These are phyloP conservation scores for Yarrowia sp. DNA, from an alignment of 805 yeast species.

Conservation along the genomic window DNA sequence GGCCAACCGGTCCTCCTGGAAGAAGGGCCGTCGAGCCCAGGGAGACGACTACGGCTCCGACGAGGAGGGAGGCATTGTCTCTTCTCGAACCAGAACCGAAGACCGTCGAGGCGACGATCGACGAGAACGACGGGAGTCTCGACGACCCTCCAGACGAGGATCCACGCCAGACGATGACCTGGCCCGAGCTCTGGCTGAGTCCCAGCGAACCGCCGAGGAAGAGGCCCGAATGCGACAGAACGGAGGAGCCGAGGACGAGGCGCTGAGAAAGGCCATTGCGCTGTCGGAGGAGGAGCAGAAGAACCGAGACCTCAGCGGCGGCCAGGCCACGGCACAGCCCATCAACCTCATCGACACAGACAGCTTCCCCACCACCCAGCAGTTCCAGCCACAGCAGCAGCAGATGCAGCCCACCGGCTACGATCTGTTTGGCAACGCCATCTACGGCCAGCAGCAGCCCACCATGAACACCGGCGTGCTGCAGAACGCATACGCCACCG, in stretches of 20 bases:
- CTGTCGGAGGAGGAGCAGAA: constrained; percentile 79
- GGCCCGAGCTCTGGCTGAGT: constrained; percentile 79
- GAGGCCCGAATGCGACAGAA: constrained; percentile 63
- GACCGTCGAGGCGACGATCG: constrained; percentile 46
- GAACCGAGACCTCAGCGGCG: constrained; percentile 54
- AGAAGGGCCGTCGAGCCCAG: constrained; percentile 31
- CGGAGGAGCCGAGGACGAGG: constrained; percentile 60
- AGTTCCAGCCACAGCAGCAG: constrained; percentile 53
- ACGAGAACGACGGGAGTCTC: constrained; percentile 41
- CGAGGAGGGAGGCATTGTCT: constrained; percentile 21
- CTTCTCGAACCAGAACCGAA: constrained; percentile 42
- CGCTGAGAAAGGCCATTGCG: constrained; percentile 70
- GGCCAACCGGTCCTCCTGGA: constrained; percentile 29
- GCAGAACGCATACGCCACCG: constrained; percentile 54
- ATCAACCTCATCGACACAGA: constrained; percentile 46
- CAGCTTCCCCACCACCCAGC: constrained; percentile 49
- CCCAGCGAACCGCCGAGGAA: constrained; percentile 81
- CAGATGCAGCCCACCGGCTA: constrained; percentile 43
- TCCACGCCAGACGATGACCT: constrained; percentile 61
- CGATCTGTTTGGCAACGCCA: constrained; percentile 74
- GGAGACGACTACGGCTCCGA: constrained; percentile 36
- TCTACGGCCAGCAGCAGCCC: constrained; percentile 51
- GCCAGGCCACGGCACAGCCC: constrained; percentile 40
- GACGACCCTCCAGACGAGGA: constrained; percentile 51
- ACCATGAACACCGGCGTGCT: constrained; percentile 63